These are phyloP conservation scores for Aegilops sharonensis DNA, from an alignment of 176 grass and related monocot species.

Conservation along the genomic window DNA sequence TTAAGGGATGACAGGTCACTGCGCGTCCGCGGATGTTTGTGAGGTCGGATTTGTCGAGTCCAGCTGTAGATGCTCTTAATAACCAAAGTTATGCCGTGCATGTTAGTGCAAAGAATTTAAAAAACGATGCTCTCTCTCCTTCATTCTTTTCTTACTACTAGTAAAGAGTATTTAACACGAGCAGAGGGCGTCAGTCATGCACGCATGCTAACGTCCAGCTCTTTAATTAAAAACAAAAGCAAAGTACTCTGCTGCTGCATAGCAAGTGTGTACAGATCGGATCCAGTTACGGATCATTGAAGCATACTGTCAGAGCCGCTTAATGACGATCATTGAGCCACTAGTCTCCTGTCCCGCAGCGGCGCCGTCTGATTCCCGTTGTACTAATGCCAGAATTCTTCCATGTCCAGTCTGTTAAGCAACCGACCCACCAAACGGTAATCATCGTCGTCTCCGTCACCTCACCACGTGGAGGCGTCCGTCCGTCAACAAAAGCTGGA, in stretches of 20 bases:
- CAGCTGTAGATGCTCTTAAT: neutral
- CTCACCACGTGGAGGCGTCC: constrained; percentile 1
- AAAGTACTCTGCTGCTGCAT: neutral
- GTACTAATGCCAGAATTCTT: neutral
- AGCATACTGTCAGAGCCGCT: neutral
- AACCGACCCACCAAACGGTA: neutral
- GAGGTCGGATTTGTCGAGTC: too few species aligned
- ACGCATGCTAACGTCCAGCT: neutral
- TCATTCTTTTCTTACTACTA: neutral
- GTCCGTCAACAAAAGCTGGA: neutral
- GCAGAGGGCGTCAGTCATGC: too few species aligned
- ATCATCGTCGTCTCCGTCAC: too few species aligned
- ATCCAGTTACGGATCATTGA: neutral
- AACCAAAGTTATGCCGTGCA: too few species aligned
- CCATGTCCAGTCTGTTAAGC: neutral
- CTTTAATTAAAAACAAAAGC: neutral
- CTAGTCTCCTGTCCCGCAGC: neutral
- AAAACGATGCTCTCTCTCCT: too few species aligned
- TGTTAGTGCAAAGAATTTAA: neutral
- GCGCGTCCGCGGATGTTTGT: too few species aligned
- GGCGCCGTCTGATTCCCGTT: neutral
- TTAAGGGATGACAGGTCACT: too few species aligned
- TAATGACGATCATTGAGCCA: neutral
- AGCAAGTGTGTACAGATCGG: neutral
- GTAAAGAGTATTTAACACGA: neutral